Evolutionary conservation across 306 rosid genomes (phyloP), one percentile per base, ranked within the genome.

Genomic region (Glycine tomentella): DNA sequence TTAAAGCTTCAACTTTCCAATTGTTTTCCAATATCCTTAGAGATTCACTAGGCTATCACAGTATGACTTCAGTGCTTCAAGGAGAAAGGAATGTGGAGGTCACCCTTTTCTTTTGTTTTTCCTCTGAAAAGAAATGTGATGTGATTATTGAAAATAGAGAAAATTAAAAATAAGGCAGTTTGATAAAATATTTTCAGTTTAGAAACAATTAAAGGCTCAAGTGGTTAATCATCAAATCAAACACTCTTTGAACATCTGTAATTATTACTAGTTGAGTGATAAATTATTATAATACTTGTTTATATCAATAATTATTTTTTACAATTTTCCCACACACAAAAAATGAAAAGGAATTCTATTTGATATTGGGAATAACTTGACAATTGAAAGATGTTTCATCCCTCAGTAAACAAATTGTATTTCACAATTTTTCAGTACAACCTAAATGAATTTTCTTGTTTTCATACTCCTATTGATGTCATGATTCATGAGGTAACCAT

Each of bases 361-460:
- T 48, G 38, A 61, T 72, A 14, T 49, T 49, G 55, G 55, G 77
- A 82, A 45, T 74, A 56, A 72, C 65, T 70, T 72, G 55, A 55
- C 61, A 62, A 42, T 72, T 76, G 36, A 25, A 67, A 74, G 77
- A 63, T 57, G 57, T 66, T 82, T 82, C 84, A 50, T 78, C 73
- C 73, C 31, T 62, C 74, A 72, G 58, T 31, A 52, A 13, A 64
- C 72, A 69, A 58, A 78, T 13, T 81, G 53, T 55, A 57, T 76
- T 75, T 86, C 78, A 57, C 57, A 67, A 69, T 15, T 86, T 82
- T 65, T 64, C 45, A 9, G 56, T 79, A 55, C 45, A 79, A 63
- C n/a, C 13, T 46, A 74, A 52, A 61, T 66, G 15, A 12, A 7
- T 48, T 48, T 59, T 78, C 20, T 13, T 48, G 56, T 6, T 75